These are phyloP conservation scores for Cryptococcus sp. DNA, from an alignment of 1,284 basidiomycete genomes.

Conservation along the genomic window DNA sequence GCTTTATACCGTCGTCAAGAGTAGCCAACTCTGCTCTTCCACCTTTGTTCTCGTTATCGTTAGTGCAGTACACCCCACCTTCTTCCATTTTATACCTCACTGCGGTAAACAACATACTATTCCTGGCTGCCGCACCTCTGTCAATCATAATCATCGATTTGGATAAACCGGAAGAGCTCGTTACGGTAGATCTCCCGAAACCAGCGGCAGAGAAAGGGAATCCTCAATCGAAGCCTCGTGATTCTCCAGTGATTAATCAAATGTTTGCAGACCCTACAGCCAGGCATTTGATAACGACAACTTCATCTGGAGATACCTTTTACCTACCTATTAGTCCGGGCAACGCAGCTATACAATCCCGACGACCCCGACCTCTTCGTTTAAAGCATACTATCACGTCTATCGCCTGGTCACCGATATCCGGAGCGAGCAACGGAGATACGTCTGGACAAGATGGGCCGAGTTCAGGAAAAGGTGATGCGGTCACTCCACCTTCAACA, in stretches of 20 bases:
- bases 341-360: constrained; percentile 46
- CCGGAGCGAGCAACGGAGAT: constrained; percentile 5
- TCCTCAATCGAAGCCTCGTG: constrained; percentile 1
- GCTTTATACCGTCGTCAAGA: constrained; percentile 43
- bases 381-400: constrained; percentile 86
- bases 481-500: constrained; percentile 32
- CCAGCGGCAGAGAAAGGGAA: constrained; percentile 50
- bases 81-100: constrained; percentile 72
- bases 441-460: constrained; percentile 3
- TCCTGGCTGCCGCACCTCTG: constrained; percentile 75
- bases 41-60: constrained; percentile 75
- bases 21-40: constrained; percentile 44
- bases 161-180: constrained; percentile 70
- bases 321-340: constrained; percentile 61
- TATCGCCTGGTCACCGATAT: constrained; percentile 82
- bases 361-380: constrained; percentile 71
- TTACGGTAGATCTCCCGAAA: constrained; percentile 66
- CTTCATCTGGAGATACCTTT: constrained; percentile 86
- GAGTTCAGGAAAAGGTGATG: constrained; percentile 19
- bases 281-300: constrained; percentile 80
- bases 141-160: constrained; percentile 77
- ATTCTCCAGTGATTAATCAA: constrained; percentile 62
- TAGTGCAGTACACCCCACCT: constrained; percentile 82
- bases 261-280: constrained; percentile 89
- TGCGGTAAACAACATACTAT: constrained; percentile 78